phyloP scores from a whole-genome alignment of 108 stramenopile genomes.

The Cyclotella baltica region DNA sequence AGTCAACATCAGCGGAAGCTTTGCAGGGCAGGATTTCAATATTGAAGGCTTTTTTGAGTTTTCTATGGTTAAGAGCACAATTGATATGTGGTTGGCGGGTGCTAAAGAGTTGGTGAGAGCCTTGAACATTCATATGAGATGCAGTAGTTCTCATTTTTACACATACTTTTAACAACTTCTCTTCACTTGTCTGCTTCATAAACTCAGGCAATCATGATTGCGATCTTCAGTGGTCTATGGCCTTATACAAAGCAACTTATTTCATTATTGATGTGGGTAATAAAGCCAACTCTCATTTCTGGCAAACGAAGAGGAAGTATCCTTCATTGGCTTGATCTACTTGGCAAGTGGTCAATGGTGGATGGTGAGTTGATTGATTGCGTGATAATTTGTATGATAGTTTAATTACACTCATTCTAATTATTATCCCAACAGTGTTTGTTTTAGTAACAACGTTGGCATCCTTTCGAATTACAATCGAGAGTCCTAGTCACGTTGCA shows the following conservation, averaged over 20 bases:
- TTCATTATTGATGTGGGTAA: slow-evolving; percentile 70
- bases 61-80: slow-evolving; percentile 67
- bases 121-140: too few species aligned
- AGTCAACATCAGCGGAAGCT: slow-evolving; percentile 31
- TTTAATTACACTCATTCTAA: too few species aligned
- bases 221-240: slow-evolving; percentile 80
- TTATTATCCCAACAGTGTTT: too few species aligned
- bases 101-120: slow-evolving; percentile 57
- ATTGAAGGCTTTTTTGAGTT: slow-evolving; percentile 79
- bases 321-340: slow-evolving; percentile 69
- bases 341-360: slow-evolving; percentile 61
- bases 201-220: slow-evolving; percentile 55
- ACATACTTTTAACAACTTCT: neutral
- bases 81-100: slow-evolving; percentile 76
- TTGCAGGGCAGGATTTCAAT: slow-evolving; percentile 68
- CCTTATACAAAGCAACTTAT: slow-evolving; percentile 80
- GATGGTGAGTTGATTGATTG: too few species aligned
- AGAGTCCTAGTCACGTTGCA: slow-evolving; percentile 54
- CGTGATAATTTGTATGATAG: too few species aligned
- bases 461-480: slow-evolving; percentile 72
- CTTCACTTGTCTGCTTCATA: neutral
- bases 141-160: too few species aligned
- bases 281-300: slow-evolving; percentile 54
- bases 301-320: slow-evolving; percentile 61
- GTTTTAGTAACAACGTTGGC: slow-evolving; percentile 70